Base-by-base conservation (phyloP, 23 red algal species). In the Chondrus crispus region DNA sequence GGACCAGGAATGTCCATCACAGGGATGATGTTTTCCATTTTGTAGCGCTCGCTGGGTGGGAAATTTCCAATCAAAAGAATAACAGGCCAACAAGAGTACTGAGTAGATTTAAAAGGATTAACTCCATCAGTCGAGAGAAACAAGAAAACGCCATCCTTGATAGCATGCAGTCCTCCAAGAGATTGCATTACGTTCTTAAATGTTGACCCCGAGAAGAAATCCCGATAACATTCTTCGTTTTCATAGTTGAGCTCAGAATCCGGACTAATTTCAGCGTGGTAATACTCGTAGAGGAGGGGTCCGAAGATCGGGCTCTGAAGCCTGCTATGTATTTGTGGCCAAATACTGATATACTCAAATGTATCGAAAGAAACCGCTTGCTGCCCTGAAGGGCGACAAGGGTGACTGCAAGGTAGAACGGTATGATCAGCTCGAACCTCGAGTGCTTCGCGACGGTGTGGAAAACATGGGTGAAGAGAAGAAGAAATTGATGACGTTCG, bases 51-150 rank as follows among this genome's bases (percentile, higher is more conserved):
- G 6, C 3, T 5, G 9, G 74, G 74, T 20, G 46, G 20, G 8
- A 80, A 16, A 32, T 80, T 80, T 2, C 51, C 26, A 5, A 54
- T 50, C 14, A 80, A 80, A 2, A 80, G 22, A 19, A 80, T 53
- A 24, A n/a, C 28, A 33, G 74, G 74, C 74, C 74, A 53, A 14
- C 57, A 80, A 50, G 26, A 54, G 8, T 80, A 80, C 6, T 80
- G 46, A 3, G 22, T 40, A n/a, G 26, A 54, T 54, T 80, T 80
- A 32, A 80, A 80, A 37, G 74, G 2, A 1, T 24, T 54, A 16
- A 80, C 74, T 28, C 74, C 74, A 40, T 80, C 74, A 13, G 51
- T 55, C 3, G 74, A 54, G 19, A 50, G 57, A 9, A 80, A 80
- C 3, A 80, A 50, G 7, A 80, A 80, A 7, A 80, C 35, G 19